Base-by-base conservation (phyloP, 2,329 filamentous ascomycete genomes). In the Dendryphion nanum region DNA sequence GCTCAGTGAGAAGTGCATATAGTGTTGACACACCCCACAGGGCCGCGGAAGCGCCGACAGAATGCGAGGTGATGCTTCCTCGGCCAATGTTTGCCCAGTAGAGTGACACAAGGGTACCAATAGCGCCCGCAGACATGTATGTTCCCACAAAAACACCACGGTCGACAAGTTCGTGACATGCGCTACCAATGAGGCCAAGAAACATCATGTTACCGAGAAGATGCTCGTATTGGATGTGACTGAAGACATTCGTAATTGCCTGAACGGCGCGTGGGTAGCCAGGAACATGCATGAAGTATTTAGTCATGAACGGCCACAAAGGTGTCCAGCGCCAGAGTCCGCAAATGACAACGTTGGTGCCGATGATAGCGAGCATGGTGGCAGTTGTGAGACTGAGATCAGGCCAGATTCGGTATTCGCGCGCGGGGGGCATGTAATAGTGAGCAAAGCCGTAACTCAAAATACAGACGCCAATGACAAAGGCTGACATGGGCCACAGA, bases 181-280 rank as follows among this genome's bases (percentile, higher is more conserved):
- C 51, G 20, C 76, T 76, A 17, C 85, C 87, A 14, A 89, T 71
- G 53, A 86, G 69, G 70, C 75, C 83, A 4, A 91, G 69, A 28
- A 77, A 69, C 6, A 75, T 50, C 77, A 86, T 81, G 65, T 91
- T 91, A 29, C 73, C 58, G 17, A 72, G 15, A 3, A 66, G 38
- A 40, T 93, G 87, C 32, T 63, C 54, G 14, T 81, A 48, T 3
- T 64, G 67, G 37, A 85, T 78, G 67, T 93, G 87, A 15, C 82
- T 85, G 68, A 89, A 86, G 34, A 79, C 69, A 48, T 79, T 79
- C 21, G 79, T 78, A 18, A 91, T 54, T 44, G 86, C 63, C 45
- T 77, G 76, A 15, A 79, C 41, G 4, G 84, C 75, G 45, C 75
- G 75, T 6, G 86, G 84, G 35, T 81, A 81, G 5, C 79, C 61